A percentile compares a stretch with the other conserved stretches of the same genome.
These are phyloP conservation scores for Xylaria hypoxylon DNA, from an alignment of 2,329 filamentous ascomycete species.

Conservation along the genomic window DNA sequence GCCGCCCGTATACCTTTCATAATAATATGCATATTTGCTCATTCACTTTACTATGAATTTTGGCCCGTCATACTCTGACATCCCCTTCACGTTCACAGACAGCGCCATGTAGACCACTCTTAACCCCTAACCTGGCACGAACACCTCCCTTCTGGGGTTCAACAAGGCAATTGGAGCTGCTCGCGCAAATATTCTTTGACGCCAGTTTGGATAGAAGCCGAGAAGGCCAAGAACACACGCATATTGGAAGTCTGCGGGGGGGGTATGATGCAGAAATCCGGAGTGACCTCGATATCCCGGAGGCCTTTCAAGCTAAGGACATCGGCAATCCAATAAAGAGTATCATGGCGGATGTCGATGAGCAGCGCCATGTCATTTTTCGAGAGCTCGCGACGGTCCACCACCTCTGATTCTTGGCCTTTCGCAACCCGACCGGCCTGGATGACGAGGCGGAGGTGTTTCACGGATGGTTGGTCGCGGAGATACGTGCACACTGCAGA, in stretches of 20 bases:
- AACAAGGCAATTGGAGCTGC: slow-evolving; percentile 49
- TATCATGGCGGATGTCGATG: slow-evolving; percentile 59
- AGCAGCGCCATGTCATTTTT: slow-evolving; percentile 61
- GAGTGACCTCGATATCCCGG: slow-evolving; percentile 62
- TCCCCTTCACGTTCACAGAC: too few relatives aligned
- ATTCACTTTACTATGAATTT: too few relatives aligned
- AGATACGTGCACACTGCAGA: slow-evolving; percentile 60
- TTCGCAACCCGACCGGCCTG: slow-evolving; percentile 63
- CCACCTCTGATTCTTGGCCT: slow-evolving; percentile 55
- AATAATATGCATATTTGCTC: too few relatives aligned
- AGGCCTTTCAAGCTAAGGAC: slow-evolving; percentile 63
- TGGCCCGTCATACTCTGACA: too few relatives aligned
- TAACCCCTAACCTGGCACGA: too few relatives aligned
- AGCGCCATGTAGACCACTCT: too few relatives aligned
- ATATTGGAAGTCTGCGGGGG: slow-evolving; percentile 64
- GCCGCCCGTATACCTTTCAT: too few relatives aligned
- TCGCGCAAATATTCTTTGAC: slow-evolving; percentile 64
- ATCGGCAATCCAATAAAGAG: slow-evolving; percentile 69
- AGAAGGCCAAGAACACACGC: slow-evolving; percentile 70
- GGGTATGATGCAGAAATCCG: slow-evolving; percentile 66
- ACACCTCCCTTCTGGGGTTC: too few relatives aligned
- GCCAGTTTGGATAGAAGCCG: slow-evolving; percentile 67
- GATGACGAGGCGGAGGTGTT: slow-evolving; percentile 62
- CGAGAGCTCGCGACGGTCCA: slow-evolving; percentile 59
- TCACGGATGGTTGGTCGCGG: slow-evolving; percentile 53